Evolutionary conservation across 495 filamentous ascomycete species (phyloP).

Genomic region (Daldinia concentrica): DNA sequence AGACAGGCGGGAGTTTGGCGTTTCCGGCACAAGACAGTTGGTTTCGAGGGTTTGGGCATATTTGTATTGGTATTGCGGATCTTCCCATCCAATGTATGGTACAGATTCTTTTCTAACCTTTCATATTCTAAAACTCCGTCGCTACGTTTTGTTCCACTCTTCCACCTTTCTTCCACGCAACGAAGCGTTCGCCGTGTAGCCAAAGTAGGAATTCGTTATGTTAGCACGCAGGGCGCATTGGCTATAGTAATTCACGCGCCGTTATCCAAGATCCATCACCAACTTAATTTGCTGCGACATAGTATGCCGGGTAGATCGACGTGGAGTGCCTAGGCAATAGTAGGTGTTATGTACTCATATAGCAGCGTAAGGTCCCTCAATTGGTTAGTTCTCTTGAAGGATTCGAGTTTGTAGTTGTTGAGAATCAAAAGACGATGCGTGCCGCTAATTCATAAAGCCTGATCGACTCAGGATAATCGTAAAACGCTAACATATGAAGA

Average conservation of each 20-base stretch:
- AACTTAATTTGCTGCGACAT: not conserved
- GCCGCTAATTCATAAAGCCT: conserved; percentile 3
- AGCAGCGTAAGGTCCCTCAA: not conserved
- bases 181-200: conserved; percentile 13
- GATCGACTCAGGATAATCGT: conserved; percentile 7
- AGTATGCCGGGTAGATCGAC: not conserved
- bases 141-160: conserved; percentile 9
- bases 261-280: conserved; percentile 9
- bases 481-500: conserved; percentile 30
- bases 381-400: not conserved
- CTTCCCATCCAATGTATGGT: conserved; percentile 33
- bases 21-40: conserved; percentile 8
- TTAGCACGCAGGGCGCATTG: conserved; percentile 8
- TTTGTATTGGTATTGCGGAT: conserved; percentile 35
- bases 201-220: conserved; percentile 26
- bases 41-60: conserved; percentile 14
- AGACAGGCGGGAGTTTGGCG: conserved; percentile 32
- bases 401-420: conserved; percentile 6
- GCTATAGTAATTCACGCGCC: conserved; percentile 12
- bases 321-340: not conserved
- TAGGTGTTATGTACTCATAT: conserved; percentile 1
- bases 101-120: conserved; percentile 32
- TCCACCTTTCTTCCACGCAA: conserved; percentile 4
- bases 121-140: conserved; percentile 28
- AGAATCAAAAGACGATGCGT: not conserved